A percentile compares a stretch with the other conserved stretches of the same genome.
phyloP scores from a whole-genome alignment of 495 filamentous ascomycete genomes.

The Annulohypoxylon stygium region DNA sequence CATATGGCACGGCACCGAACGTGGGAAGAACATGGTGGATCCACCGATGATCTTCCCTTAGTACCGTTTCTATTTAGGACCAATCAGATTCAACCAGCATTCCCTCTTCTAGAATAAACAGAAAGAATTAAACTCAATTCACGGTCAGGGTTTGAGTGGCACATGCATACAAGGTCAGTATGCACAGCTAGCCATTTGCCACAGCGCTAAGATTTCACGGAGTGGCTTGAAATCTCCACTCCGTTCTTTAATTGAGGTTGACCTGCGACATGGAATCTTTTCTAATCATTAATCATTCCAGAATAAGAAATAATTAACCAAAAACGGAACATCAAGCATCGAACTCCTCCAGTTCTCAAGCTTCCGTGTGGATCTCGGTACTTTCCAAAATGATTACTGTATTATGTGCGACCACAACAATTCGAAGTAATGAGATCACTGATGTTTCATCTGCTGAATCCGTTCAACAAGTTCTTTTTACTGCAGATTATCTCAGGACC shows the following conservation, averaged over 20 bases:
- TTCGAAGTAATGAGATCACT: slow-evolving; percentile 36
- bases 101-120: slow-evolving; percentile 45
- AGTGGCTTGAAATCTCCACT: slow-evolving; percentile 35
- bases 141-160: slow-evolving; percentile 1
- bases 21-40: slow-evolving; percentile 28
- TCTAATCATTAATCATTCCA: background rate
- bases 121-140: slow-evolving; percentile 32
- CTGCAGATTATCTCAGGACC: background rate
- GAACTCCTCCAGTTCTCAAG: background rate
- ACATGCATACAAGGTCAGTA: background rate
- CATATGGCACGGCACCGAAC: slow-evolving; percentile 19
- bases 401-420: slow-evolving; percentile 27
- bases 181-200: background rate
- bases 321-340: slow-evolving; percentile 15
- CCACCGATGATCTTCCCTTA: slow-evolving; percentile 34
- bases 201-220: slow-evolving; percentile 9
- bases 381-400: slow-evolving; percentile 26
- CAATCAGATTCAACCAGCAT: slow-evolving; percentile 33
- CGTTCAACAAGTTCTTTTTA: background rate
- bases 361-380: slow-evolving; percentile 16
- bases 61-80: background rate
- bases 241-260: slow-evolving; percentile 25
- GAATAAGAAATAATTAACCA: slow-evolving; percentile 4
- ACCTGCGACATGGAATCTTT: background rate
- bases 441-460: slow-evolving; percentile 3